phyloP scores from a whole-genome alignment of 306 rosid species.

The Boehmeria nivea region DNA sequence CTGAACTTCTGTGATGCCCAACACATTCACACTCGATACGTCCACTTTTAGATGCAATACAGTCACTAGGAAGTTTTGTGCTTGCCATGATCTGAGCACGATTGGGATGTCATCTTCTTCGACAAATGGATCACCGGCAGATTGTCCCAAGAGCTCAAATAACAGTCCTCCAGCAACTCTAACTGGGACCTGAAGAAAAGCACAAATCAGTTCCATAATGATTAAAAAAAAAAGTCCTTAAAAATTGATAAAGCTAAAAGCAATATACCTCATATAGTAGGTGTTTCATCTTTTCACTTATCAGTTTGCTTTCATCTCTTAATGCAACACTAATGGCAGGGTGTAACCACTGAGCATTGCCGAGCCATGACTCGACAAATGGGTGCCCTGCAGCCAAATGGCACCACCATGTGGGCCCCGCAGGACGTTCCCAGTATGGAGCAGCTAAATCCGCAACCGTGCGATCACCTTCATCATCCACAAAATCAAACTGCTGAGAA shows the following conservation, averaged over 20 bases:
- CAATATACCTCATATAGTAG: constrained; percentile 73
- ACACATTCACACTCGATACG: constrained; percentile 49
- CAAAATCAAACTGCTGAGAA: constrained; percentile 35
- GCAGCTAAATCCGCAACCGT: constrained; percentile 88
- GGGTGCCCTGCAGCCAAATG: constrained; percentile 78
- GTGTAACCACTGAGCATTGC: constrained; percentile 75
- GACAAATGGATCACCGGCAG: constrained; percentile 76
- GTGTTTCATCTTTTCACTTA: constrained; percentile 85
- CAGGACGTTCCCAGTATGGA: constrained; percentile 89
- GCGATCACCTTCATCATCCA: constrained; percentile 57
- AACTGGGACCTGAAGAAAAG: constrained; percentile 69
- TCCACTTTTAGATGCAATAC: constrained; percentile 72
- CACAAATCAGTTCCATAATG: background rate
- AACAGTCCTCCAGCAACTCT: constrained; percentile 91
- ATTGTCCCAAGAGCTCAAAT: constrained; percentile 95
- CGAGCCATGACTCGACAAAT: constrained; percentile 60
- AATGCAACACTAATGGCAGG: constrained; percentile 86
- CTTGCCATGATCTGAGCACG: constrained; percentile 94
- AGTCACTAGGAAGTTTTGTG: constrained; percentile 80
- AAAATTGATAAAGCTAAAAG: background rate
- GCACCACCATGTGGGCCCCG: constrained; percentile 97
- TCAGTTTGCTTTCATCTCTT: constrained; percentile 74
- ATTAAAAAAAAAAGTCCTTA: background rate
- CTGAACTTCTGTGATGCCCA: constrained; percentile 95
- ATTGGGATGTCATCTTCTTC: constrained; percentile 89